Percentiles rank a stretch among this genome's conserved stretches.
Conservation (phyloP, 2,329 filamentous ascomycete genomes). For the Drechslerella stenobrocha region DNA sequence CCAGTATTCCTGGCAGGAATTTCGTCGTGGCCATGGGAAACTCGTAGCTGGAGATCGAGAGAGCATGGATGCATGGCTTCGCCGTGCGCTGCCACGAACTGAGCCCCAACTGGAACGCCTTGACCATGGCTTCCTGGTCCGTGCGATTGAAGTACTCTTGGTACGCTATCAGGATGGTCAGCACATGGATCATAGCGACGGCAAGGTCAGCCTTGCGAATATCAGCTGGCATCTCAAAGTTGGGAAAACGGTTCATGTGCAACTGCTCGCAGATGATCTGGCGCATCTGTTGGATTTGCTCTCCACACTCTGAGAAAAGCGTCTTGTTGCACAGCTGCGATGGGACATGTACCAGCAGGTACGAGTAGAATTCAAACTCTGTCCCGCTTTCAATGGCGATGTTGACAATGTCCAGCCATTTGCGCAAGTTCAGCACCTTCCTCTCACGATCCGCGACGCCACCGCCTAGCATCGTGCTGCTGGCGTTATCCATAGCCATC, state of each 20-base stretch:
- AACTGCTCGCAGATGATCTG: constrained; percentile 80
- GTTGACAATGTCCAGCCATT: constrained; percentile 77
- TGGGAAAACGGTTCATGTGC: constrained; percentile 73
- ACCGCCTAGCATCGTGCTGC: constrained; percentile 37
- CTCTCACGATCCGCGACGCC: constrained; percentile 53
- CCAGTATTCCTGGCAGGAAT: constrained; percentile 79
- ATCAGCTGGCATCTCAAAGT: constrained; percentile 76
- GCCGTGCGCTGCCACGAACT: constrained; percentile 82
- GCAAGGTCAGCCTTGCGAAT: constrained; percentile 85
- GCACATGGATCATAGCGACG: constrained; percentile 80
- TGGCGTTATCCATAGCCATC: constrained; percentile 40
- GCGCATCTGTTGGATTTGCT: constrained; percentile 75
- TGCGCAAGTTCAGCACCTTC: constrained; percentile 63
- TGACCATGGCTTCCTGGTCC: constrained; percentile 87
- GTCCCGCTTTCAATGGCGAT: constrained; percentile 71
- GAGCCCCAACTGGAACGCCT: constrained; percentile 82
- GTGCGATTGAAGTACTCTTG: constrained; percentile 79
- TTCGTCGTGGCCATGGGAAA: constrained; percentile 85
- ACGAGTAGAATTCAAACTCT: constrained; percentile 93
- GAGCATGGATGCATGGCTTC: constrained; percentile 88
- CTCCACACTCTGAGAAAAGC: constrained; percentile 73
- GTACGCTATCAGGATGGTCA: constrained; percentile 88
- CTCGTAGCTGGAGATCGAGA: constrained; percentile 94
- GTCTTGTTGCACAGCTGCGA: constrained; percentile 88
- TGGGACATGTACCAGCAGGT: constrained; percentile 80